Conservation (phyloP, 2,329 filamentous ascomycete species). For the Graphilbum sp. region DNA sequence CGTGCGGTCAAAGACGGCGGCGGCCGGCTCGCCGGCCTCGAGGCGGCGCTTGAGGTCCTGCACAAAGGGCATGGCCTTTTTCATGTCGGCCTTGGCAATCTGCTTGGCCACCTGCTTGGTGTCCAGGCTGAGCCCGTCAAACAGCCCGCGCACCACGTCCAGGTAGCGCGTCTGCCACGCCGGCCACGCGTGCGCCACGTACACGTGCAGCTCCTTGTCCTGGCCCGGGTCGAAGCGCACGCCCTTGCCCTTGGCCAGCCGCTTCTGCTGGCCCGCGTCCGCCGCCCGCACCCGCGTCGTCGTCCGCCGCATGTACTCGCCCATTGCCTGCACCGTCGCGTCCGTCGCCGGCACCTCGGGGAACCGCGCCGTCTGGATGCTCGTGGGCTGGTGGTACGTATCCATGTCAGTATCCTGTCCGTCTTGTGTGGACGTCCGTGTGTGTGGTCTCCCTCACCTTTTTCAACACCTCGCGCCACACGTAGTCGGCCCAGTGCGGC, state of each 20-base stretch:
- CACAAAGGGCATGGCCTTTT: slow-evolving; percentile 96
- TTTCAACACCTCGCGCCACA: slow-evolving; percentile 83
- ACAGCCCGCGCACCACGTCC: slow-evolving; percentile 46
- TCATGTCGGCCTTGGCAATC: slow-evolving; percentile 77
- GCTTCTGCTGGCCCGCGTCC: slow-evolving; percentile 11
- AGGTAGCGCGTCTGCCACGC: slow-evolving; percentile 87
- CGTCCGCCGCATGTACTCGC: slow-evolving; percentile 56
- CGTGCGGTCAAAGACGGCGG: slow-evolving; percentile 64
- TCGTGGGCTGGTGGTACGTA: slow-evolving; percentile 41
- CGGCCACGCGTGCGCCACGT: slow-evolving; percentile 63
- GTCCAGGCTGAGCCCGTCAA: slow-evolving; percentile 23
- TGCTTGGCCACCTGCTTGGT: slow-evolving; percentile 67
- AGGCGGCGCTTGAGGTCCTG: slow-evolving; percentile 75
- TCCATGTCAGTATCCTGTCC: no score
- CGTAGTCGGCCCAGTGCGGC: slow-evolving; percentile 86
- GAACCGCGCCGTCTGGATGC: slow-evolving; percentile 66
- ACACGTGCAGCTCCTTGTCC: slow-evolving; percentile 83
- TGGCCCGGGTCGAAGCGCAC: slow-evolving; percentile 75
- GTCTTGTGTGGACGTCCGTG: no score
- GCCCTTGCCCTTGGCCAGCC: slow-evolving; percentile 78
- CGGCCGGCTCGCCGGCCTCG: slow-evolving; percentile 48
- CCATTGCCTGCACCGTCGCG: slow-evolving; percentile 55
- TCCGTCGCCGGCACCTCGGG: slow-evolving; percentile 52
- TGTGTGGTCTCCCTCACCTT: neutral
- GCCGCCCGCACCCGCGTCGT: slow-evolving; percentile 10